A percentile compares a stretch with the other conserved stretches of the same genome.
phyloP scores from a whole-genome alignment of 163 green algal species.

The Chlamydomonas reinhardtii region DNA sequence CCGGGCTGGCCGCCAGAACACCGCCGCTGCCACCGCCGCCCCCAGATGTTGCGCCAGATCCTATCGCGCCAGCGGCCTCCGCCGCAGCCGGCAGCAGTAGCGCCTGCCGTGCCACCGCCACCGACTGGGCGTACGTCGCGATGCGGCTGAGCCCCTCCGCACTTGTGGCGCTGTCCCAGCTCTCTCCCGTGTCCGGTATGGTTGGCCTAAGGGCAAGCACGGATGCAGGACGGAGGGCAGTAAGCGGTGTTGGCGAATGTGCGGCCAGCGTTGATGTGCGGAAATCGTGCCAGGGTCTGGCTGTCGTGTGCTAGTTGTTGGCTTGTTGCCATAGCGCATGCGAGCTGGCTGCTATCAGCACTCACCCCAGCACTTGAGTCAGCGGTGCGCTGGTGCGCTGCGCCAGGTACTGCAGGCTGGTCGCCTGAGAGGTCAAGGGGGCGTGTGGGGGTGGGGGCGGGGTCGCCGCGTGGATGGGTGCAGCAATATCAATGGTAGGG shows the following conservation, averaged over 20 bases:
- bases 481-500: no score
- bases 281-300: no score
- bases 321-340: background rate
- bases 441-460: no score
- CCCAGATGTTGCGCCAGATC: background rate
- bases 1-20: slow-evolving; percentile 7
- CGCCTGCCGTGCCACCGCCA: slow-evolving; percentile 37
- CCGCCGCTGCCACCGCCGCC: background rate
- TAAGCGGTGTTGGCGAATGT: background rate
- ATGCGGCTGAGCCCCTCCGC: slow-evolving; percentile 25
- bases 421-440: background rate
- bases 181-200: slow-evolving; percentile 31
- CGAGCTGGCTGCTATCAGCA: background rate
- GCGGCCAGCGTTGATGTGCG: no score
- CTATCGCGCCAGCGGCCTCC: background rate
- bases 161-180: slow-evolving; percentile 25
- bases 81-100: background rate
- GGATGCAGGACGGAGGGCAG: background rate
- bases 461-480: no score
- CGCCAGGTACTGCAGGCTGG: slow-evolving; percentile 31
- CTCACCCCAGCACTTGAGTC: slow-evolving; percentile 36
- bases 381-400: background rate
- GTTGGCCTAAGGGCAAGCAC: background rate
- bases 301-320: no score
- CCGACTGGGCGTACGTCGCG: background rate